phyloP scores from a whole-genome alignment of 2,329 filamentous ascomycete species.

The Myriangium duriaei region DNA sequence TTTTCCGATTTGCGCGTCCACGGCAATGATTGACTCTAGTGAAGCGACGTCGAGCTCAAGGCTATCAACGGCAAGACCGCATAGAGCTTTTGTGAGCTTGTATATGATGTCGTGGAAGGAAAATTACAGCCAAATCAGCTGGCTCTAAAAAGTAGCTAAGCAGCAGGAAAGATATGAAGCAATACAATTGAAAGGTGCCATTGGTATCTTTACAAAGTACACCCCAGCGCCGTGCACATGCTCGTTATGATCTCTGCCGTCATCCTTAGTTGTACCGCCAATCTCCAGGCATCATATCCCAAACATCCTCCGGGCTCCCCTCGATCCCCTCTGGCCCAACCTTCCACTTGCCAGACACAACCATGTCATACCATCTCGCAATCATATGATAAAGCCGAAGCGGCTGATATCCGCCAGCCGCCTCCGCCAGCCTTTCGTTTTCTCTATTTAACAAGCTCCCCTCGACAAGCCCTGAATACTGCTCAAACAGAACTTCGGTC shows the following conservation, averaged over 20 bases:
- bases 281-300: background rate
- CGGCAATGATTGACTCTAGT: constrained; percentile 8
- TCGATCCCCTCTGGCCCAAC: constrained; percentile 5
- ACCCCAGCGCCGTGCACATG: too few relatives aligned
- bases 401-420: background rate
- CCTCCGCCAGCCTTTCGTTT: background rate
- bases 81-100: constrained; percentile 16
- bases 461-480: background rate
- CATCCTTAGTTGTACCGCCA: background rate
- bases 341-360: constrained; percentile 3
- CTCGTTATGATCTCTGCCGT: too few relatives aligned
- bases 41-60: constrained; percentile 57
- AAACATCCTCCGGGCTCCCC: constrained; percentile 4
- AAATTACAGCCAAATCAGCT: too few relatives aligned
- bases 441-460: background rate
- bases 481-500: constrained; percentile 1
- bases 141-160: too few relatives aligned
- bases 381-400: constrained; percentile 5
- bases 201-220: too few relatives aligned
- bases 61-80: constrained; percentile 42
- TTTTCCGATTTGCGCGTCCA: constrained; percentile 16
- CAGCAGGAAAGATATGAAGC: too few relatives aligned
- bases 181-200: too few relatives aligned
- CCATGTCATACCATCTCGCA: constrained; percentile 8
- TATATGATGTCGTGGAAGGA: too few relatives aligned